Evolutionary conservation across 108 stramenopile species (phyloP).

Genomic region (Skeletonema grethae): DNA sequence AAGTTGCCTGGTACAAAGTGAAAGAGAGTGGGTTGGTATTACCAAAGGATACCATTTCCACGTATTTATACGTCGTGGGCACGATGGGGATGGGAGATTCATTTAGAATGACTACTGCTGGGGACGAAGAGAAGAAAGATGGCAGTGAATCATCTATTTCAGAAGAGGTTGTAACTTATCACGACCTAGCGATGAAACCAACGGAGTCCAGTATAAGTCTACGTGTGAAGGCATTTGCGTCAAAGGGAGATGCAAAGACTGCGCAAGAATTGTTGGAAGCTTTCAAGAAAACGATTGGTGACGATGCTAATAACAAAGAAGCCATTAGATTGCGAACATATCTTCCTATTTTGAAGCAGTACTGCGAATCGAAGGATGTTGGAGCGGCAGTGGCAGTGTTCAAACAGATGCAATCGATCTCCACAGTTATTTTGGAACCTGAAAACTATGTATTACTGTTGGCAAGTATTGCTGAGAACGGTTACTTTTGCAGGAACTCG

Average conservation of each 20-base stretch:
- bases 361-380: slow-evolving; percentile 63
- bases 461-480: slow-evolving; percentile 68
- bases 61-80: slow-evolving; percentile 39
- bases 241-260: slow-evolving; percentile 43
- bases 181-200: slow-evolving; percentile 39
- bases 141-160: slow-evolving; percentile 20
- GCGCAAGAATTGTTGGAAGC: slow-evolving; percentile 45
- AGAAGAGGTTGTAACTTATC: slow-evolving; percentile 50
- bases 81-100: slow-evolving; percentile 39
- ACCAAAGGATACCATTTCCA: slow-evolving; percentile 25
- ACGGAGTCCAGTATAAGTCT: slow-evolving; percentile 46
- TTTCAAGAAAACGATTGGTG: slow-evolving; percentile 36
- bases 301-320: slow-evolving; percentile 36
- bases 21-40: slow-evolving; percentile 44
- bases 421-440: slow-evolving; percentile 60
- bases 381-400: slow-evolving; percentile 64
- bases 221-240: slow-evolving; percentile 41
- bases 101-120: slow-evolving; percentile 10
- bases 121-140: slow-evolving; percentile 8
- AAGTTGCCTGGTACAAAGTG: slow-evolving; percentile 48
- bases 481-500: slow-evolving; percentile 57
- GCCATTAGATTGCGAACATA: slow-evolving; percentile 74
- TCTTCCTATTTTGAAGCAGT: slow-evolving; percentile 66
- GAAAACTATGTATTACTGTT: slow-evolving; percentile 77
- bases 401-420: slow-evolving; percentile 58